Evolutionary conservation across 371 early-diverging fungal genomes (phyloP), one percentile per base, ranked within the genome.

Genomic region (Syncephalis plumigaleata): DNA sequence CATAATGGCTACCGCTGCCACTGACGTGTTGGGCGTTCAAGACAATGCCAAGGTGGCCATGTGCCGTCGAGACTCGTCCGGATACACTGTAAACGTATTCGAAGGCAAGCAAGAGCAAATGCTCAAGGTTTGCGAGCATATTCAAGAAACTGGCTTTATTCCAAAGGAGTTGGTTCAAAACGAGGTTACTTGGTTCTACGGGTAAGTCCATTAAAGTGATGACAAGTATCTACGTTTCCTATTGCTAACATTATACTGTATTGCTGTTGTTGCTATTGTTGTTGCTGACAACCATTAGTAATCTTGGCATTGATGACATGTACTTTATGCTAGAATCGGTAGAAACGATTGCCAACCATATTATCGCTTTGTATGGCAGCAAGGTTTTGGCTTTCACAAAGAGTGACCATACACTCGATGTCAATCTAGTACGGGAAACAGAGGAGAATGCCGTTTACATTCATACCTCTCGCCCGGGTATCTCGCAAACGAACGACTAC

Each of bases 231-330:
- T 39, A 24, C 15, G 16, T 42, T 18, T 26, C 18, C n/a, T 13
- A 13, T 45, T 43, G n/a, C n/a, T n/a, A n/a, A n/a, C n/a, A n/a
- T n/a, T n/a, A n/a, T n/a, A n/a, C n/a, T n/a, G n/a, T n/a, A n/a
- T n/a, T n/a, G n/a, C n/a, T n/a, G n/a, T n/a, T n/a, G n/a, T n/a
- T n/a, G 9, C 40, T 16, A 43, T 15, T 44, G 23, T 48, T 22
- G 13, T 21, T 46, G n/a, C n/a, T n/a, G n/a, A n/a, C n/a, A n/a
- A n/a, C n/a, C n/a, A n/a, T n/a, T n/a, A 86, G 87, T 37, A 87
- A 92, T 59, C 77, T 97, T 25, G 94, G 93, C 46, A 92, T 97
- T 55, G 96, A 97, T 64, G 95, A 96, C 73, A 81, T 87, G 73
- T 97, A 97, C 73, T 97, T 97, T 66, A 78, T 80, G 56, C 70